These are phyloP conservation scores for Phytophthora uliginosa DNA, from an alignment of 352 stramenopile genomes.

Conservation along the genomic window DNA sequence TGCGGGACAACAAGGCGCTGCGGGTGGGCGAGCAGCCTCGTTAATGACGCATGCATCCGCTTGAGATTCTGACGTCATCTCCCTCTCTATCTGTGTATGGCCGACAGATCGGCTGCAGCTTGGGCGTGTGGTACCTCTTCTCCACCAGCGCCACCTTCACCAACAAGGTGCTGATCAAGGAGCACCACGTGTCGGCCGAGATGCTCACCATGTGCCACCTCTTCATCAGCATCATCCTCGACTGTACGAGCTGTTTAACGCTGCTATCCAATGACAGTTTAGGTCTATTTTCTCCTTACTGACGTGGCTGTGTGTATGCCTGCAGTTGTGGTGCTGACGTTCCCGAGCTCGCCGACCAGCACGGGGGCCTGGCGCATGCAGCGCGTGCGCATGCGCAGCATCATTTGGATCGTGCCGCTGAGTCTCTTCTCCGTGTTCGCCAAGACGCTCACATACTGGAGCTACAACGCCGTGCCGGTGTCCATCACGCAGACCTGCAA, in stretches of 20 bases:
- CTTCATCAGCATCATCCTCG: conserved; percentile 81
- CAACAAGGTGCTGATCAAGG: conserved; percentile 90
- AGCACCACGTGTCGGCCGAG: conserved; percentile 87
- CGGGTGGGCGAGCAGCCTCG: conserved; percentile 11
- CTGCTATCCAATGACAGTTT: too few species aligned
- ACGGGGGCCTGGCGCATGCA: conserved; percentile 72
- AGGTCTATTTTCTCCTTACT: neutral
- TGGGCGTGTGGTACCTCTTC: conserved; percentile 87
- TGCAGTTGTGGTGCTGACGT: conserved; percentile 79
- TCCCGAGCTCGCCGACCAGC: conserved; percentile 57
- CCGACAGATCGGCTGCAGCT: conserved; percentile 38
- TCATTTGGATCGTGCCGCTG: conserved; percentile 83
- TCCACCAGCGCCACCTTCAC: conserved; percentile 85
- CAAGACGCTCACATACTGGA: conserved; percentile 92
- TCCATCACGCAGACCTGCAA: conserved; percentile 91
- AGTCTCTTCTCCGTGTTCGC: conserved; percentile 84
- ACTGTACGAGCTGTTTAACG: conserved; percentile 54
- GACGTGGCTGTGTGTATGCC: neutral
- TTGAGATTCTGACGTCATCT: neutral
- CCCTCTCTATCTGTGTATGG: neutral
- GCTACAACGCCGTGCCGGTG: conserved; percentile 87
- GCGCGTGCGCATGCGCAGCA: conserved; percentile 63
- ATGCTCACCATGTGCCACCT: conserved; percentile 90
- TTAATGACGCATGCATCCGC: neutral
- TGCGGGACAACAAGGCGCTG: conserved; percentile 46